Evolutionary conservation across 2,329 filamentous ascomycete species (phyloP).

Genomic region (Westerdykella sp.): DNA sequence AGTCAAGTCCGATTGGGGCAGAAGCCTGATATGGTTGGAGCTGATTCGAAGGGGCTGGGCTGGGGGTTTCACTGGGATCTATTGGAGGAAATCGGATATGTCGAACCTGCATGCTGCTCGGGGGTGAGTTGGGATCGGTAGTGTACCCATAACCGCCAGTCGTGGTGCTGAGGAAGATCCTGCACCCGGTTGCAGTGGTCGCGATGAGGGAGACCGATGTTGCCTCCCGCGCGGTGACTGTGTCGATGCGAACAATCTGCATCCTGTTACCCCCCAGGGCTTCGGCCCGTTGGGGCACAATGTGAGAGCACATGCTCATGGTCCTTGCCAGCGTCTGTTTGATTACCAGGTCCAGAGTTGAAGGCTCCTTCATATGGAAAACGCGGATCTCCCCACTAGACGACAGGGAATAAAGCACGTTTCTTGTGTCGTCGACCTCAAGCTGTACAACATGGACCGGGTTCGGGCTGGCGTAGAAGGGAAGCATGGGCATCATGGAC

Average conservation of each 20-base stretch:
- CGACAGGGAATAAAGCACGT: slow-evolving; percentile 85
- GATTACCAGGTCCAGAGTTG: slow-evolving; percentile 49
- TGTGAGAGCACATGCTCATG: slow-evolving; percentile 72
- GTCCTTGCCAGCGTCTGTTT: slow-evolving; percentile 49
- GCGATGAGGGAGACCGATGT: slow-evolving; percentile 83
- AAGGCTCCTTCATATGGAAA: slow-evolving; percentile 70
- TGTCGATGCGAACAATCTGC: slow-evolving; percentile 75
- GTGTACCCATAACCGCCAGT: slow-evolving; percentile 58
- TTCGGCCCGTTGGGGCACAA: slow-evolving; percentile 62
- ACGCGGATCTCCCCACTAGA: slow-evolving; percentile 82
- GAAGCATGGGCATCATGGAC: slow-evolving; percentile 48
- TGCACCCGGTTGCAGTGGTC: slow-evolving; percentile 81
- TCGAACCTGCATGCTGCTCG: slow-evolving; percentile 95
- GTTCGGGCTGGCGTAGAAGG: slow-evolving; percentile 20
- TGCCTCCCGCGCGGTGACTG: slow-evolving; percentile 73
- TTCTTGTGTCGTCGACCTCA: slow-evolving; percentile 80
- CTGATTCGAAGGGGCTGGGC: slow-evolving; percentile 20
- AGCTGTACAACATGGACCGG: slow-evolving; percentile 69
- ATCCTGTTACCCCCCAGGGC: slow-evolving; percentile 62
- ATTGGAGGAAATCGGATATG: slow-evolving; percentile 89
- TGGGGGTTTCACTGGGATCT: slow-evolving; percentile 12
- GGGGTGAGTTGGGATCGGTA: slow-evolving; percentile 58
- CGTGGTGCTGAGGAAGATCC: slow-evolving; percentile 87
- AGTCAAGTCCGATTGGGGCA: slow-evolving; percentile 23
- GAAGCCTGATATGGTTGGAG: slow-evolving; percentile 26